These are phyloP conservation scores for Lasiodiplodia gonubiensis DNA, from an alignment of 2,329 filamentous ascomycete genomes.

Conservation along the genomic window DNA sequence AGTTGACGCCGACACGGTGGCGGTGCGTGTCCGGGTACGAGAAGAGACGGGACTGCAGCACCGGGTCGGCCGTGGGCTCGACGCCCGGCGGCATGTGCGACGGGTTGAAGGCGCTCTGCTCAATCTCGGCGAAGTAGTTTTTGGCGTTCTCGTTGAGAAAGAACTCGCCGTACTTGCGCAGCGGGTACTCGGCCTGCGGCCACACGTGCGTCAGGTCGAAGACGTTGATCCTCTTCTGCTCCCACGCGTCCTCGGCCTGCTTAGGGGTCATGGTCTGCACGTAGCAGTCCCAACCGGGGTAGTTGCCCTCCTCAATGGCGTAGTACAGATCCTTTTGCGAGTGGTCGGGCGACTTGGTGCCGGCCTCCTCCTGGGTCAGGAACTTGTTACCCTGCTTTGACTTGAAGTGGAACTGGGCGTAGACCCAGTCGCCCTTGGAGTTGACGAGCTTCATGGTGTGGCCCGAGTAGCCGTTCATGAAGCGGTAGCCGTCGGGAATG, in stretches of 20 bases:
- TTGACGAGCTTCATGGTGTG: constrained; percentile 62
- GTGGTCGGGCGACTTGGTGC: constrained; percentile 58
- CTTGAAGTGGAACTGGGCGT: constrained; percentile 60
- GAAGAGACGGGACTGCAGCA: constrained; percentile 72
- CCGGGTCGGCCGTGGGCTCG: constrained; percentile 72
- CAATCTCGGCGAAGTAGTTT: constrained; percentile 70
- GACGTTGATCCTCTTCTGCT: constrained; percentile 61
- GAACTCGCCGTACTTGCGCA: constrained; percentile 60
- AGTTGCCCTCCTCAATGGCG: constrained; percentile 60
- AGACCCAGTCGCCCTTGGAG: constrained; percentile 60
- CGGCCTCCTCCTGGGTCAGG: constrained; percentile 59
- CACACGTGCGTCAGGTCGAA: constrained; percentile 62
- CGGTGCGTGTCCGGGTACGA: constrained; percentile 71
- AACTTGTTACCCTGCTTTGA: constrained; percentile 59
- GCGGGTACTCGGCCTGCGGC: constrained; percentile 59
- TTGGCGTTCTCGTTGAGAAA: constrained; percentile 61
- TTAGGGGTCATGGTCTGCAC: constrained; percentile 60
- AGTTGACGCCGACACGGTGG: constrained; percentile 63
- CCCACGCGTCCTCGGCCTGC: constrained; percentile 58
- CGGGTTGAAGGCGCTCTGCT: constrained; percentile 73
- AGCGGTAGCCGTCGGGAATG: constrained; percentile 61
- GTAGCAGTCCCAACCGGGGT: constrained; percentile 57
- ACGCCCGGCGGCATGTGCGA: constrained; percentile 70
- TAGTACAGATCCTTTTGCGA: constrained; percentile 59
- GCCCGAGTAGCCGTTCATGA: constrained; percentile 61